Evolutionary conservation across 2,329 filamentous ascomycete species (phyloP), one percentile per base, ranked within the genome.

Genomic region (Raffaelea ambrosiae): DNA sequence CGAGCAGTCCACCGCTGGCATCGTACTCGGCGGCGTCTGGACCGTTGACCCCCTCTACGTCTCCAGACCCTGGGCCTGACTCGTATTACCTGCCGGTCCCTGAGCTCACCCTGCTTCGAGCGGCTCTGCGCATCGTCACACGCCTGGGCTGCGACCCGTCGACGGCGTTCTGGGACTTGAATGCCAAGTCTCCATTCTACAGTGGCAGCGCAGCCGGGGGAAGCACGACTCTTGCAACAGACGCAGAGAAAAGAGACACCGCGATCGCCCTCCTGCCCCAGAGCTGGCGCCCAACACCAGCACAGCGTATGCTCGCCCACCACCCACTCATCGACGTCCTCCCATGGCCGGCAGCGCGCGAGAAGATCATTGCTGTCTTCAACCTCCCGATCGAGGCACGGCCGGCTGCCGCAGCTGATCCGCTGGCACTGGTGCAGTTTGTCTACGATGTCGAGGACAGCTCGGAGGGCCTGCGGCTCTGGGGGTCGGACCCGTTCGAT

Each of bases 261-360:
- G 50, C 45, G 14, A 5, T 39, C 4, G 54, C 64, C 13, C 62
- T 68, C 42, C 61, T 79, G 8, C 74, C 73, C 2, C 41, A 48
- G 14, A 66, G 71, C 35, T 72, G 76, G 62, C 70, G 65, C 29
- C 77, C 77, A 13, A 79, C 74, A 0, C 47, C 61, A 10, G 64
- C 68, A 0, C 77, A 81, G 55, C 55, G 67, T 9, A 53, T 65
- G 2, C 61, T 77, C 14, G 71, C 74, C 1, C 77, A 81, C 52
- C 77, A 81, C 53, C 76, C 78, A 2, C 49, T 79, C 13, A 58
- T 81, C 11, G 77, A 82, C 56, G 61, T 80, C 23, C 59, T 81
- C 1, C 77, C 77, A 1, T 81, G 77, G 78, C 75, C 77, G 1
- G 62, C 57, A 18, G 19, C 45, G 38, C 51, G 51, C 51, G 51